Percentiles rank a stretch among this genome's conserved stretches.
Conservation (phyloP, 306 rosid species). For the Luffa aegyptiaca region DNA sequence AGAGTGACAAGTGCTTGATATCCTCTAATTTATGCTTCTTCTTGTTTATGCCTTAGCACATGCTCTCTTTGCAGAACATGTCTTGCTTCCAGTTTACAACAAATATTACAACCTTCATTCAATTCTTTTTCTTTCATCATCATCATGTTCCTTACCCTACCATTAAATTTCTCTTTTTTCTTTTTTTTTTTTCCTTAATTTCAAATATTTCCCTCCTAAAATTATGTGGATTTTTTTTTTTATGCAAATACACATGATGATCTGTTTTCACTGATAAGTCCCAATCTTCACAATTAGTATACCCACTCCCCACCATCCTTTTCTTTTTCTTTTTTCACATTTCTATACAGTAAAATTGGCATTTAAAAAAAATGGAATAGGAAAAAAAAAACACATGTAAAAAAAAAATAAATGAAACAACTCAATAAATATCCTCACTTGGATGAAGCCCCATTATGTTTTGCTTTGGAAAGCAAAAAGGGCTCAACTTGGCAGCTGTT, state of each 20-base stretch:
- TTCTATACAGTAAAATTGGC: background rate
- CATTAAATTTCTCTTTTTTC: background rate
- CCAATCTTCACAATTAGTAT: background rate
- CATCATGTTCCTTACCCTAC: conserved; percentile 2
- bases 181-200: background rate
- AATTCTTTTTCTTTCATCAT: background rate
- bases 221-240: background rate
- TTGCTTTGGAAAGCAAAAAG: background rate
- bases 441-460: background rate
- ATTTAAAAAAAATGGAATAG: background rate
- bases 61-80: conserved; percentile 11
- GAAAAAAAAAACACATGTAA: background rate
- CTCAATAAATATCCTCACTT: background rate
- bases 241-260: conserved; percentile 1
- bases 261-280: background rate
- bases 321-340: background rate
- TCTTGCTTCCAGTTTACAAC: conserved; percentile 1
- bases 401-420: background rate
- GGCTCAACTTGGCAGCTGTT: background rate
- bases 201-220: background rate
- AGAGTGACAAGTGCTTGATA: conserved; percentile 7
- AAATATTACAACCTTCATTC: background rate
- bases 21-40: conserved; percentile 7
- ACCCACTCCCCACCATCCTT: conserved; percentile 3
- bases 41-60: background rate